Conservation (phyloP, 192 early-diverging fungal species). For the Backusella tarrabulga region DNA sequence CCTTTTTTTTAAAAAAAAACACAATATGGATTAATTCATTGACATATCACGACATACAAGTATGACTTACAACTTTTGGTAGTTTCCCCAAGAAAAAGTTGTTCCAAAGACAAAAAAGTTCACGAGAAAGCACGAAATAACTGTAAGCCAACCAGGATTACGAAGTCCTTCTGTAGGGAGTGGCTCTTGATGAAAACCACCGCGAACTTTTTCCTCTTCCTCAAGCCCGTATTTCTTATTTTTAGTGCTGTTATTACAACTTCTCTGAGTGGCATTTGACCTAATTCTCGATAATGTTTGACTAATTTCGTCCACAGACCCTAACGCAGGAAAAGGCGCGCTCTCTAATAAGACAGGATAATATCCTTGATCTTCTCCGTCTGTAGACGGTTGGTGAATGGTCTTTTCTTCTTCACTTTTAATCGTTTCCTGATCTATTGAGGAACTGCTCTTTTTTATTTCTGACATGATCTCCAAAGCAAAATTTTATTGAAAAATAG, state of each 20-base stretch:
- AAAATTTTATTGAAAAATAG: background rate
- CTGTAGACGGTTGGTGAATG: background rate
- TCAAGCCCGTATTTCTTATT: background rate
- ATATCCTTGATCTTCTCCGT: background rate
- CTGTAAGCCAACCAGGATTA: slow-evolving; percentile 34
- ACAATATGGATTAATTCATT: background rate
- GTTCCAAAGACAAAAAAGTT: slow-evolving; percentile 35
- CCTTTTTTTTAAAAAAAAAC: slow-evolving; percentile 5
- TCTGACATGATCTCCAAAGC: background rate
- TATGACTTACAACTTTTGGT: slow-evolving; percentile 25
- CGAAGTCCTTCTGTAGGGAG: slow-evolving; percentile 2
- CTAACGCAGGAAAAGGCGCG: slow-evolving; percentile 14
- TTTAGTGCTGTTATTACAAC: background rate
- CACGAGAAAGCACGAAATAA: slow-evolving; percentile 32
- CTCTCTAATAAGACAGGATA: slow-evolving; percentile 8
- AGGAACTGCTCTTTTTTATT: background rate
- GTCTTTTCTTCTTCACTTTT: background rate
- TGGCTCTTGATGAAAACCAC: background rate
- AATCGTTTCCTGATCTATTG: slow-evolving; percentile 1
- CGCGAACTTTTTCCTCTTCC: background rate
- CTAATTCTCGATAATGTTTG: slow-evolving; percentile 3
- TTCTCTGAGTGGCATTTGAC: background rate
- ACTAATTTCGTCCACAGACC: slow-evolving; percentile 8
- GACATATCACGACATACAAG: background rate
- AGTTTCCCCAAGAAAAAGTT: slow-evolving; percentile 30